A percentile compares a stretch with the other conserved stretches of the same genome.
Conservation (phyloP, 345 rosid species). For the Passiflora organensis region DNA sequence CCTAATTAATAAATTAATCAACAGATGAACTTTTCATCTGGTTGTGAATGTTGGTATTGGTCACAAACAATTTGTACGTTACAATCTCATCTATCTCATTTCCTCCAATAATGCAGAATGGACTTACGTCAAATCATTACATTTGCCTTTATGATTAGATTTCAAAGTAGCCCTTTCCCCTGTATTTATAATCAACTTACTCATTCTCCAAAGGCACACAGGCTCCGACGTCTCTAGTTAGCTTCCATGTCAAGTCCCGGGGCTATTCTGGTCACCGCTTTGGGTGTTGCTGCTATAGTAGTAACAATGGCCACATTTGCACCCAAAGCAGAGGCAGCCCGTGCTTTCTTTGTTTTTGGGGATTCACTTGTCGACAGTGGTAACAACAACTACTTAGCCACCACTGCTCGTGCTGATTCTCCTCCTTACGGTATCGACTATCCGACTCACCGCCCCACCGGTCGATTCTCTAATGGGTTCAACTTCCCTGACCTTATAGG, state of each 20-base stretch:
- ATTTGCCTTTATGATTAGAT: too few species aligned
- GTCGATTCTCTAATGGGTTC: conserved; percentile 3
- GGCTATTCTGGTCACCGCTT: background rate
- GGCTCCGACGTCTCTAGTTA: background rate
- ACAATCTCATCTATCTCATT: too few species aligned
- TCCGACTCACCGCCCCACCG: conserved; percentile 2
- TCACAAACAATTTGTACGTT: too few species aligned
- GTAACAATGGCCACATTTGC: background rate
- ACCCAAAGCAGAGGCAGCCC: conserved; percentile 2
- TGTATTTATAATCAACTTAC: too few species aligned
- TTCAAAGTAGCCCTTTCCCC: too few species aligned
- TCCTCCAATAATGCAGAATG: too few species aligned
- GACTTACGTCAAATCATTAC: too few species aligned
- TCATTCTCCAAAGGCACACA: background rate
- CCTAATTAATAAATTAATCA: background rate
- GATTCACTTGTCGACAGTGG: conserved; percentile 6
- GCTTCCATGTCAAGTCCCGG: conserved; percentile 2
- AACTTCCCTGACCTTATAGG: conserved; percentile 2
- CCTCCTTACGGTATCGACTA: conserved; percentile 2
- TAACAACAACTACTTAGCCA: conserved; percentile 6
- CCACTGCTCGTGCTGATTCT: conserved; percentile 6
- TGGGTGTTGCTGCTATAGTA: background rate
- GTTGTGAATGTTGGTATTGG: too few species aligned
- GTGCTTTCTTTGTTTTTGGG: conserved; percentile 5
- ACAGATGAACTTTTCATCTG: too few species aligned